Base-by-base conservation (phyloP, 768 basidiomycete species). In the Leccinum imitatum region DNA sequence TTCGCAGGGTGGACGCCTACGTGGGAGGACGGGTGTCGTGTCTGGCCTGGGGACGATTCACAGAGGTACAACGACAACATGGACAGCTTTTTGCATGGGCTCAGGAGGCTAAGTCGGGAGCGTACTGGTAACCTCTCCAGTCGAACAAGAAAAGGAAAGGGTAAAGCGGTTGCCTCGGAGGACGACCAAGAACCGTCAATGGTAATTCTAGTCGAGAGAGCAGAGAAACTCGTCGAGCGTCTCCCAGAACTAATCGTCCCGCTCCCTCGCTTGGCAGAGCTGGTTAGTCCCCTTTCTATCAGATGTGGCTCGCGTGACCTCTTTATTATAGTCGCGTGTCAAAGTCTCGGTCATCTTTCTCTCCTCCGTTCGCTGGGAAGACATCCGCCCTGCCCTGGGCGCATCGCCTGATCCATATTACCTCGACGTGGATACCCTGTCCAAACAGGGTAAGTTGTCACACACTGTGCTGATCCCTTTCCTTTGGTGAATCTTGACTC, bases 361-460 rank as follows among this genome's bases (percentile, higher is more conserved):
- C 17, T 91, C 90, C 2, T 79, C 82, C 54, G 78, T 82, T 9
- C 78, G 79, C 14, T 93, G 91, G 91, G 83, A 86, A 55, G 84
- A 89, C 59, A 80, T 91, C 52, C 81, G 83, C n/a, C 90, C 89
- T 2, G 71, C 84, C 0, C 70, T 87, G 1, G 89, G 88, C 8
- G 86, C 87, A 6, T 81, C 89, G 3, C 84, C 86, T 1, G 88
- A 91, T 65, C 91, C 91, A 0, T 90, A 84, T 65, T 84, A 82
- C 65, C 68, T 92, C 21, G 82, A 86, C 59, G 73, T 89, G 0
- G 72, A 77, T 1, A 77, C 82, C 4, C 77, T 79, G 0, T 73
- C 75, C 27, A 90, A 86, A 77, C 78, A 85, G 78, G 80, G 90
- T 85, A 61, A 19, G 79, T 10, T 69, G 21, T 61, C n/a, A 41